phyloP scores from a whole-genome alignment of 441 rosid genomes.

The Arabidopsis hybrid region DNA sequence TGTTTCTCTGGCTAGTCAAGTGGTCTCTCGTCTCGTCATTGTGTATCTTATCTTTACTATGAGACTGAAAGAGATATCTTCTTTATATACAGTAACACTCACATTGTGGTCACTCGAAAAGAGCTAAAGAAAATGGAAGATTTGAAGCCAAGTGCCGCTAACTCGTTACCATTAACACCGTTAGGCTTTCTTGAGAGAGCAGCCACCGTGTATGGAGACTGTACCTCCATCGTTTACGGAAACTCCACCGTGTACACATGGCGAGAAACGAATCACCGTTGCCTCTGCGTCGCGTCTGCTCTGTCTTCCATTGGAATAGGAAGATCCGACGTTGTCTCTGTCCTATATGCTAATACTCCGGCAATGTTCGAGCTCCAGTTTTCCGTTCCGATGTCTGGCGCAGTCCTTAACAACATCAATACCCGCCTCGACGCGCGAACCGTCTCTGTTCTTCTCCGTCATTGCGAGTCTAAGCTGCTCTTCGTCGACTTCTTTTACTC shows the following conservation, averaged over 20 bases:
- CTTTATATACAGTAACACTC: not conserved
- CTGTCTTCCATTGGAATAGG: slow-evolving; percentile 52
- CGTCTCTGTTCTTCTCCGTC: slow-evolving; percentile 48
- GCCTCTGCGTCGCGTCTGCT: slow-evolving; percentile 67
- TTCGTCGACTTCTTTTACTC: slow-evolving; percentile 48
- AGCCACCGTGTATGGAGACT: slow-evolving; percentile 71
- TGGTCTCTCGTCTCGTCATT: too few relatives aligned
- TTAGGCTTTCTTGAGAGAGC: slow-evolving; percentile 62
- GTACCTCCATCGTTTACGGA: slow-evolving; percentile 58
- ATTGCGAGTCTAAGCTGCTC: slow-evolving; percentile 47
- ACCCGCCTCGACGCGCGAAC: slow-evolving; percentile 55
- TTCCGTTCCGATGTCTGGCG: slow-evolving; percentile 64
- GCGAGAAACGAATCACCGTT: slow-evolving; percentile 66
- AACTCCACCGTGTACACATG: slow-evolving; percentile 55
- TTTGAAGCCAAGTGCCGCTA: slow-evolving; percentile 54
- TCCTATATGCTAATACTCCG: slow-evolving; percentile 61
- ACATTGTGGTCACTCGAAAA: not conserved
- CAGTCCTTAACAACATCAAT: slow-evolving; percentile 59
- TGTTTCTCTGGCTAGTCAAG: not conserved
- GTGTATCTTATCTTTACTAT: too few relatives aligned
- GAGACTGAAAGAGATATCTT: too few relatives aligned
- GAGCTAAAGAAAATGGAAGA: slow-evolving; percentile 50
- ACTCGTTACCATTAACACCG: slow-evolving; percentile 29
- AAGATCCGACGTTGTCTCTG: slow-evolving; percentile 58
- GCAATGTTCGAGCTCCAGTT: slow-evolving; percentile 84